These are phyloP conservation scores for Litsea cubeba DNA, from an alignment of 164 flowering plant species.

Conservation along the genomic window DNA sequence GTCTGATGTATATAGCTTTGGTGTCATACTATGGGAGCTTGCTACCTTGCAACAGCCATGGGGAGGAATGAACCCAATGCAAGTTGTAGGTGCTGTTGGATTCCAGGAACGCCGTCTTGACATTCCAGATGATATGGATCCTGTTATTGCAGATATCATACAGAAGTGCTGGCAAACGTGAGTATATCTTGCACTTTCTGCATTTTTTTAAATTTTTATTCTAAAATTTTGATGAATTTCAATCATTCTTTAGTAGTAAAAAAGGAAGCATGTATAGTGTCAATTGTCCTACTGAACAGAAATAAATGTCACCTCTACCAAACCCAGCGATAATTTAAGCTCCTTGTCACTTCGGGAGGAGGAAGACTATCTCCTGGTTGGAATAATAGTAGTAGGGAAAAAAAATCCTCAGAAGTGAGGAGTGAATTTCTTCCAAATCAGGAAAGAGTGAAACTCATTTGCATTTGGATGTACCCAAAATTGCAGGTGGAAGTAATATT, in stretches of 20 bases:
- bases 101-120: constrained; percentile 96
- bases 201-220: too few relatives aligned
- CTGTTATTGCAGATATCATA: constrained; percentile 72
- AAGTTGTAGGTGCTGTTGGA: constrained; percentile 98
- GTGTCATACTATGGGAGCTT: constrained; percentile 95
- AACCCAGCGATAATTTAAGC: not conserved
- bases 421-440: not conserved
- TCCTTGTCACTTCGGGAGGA: not conserved
- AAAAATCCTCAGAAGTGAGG: not conserved
- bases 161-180: constrained; percentile 88
- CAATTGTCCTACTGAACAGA: not conserved
- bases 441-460: not conserved
- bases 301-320: not conserved
- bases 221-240: not conserved
- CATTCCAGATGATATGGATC: constrained; percentile 79
- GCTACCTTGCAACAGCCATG: constrained; percentile 89
- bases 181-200: constrained; percentile 25
- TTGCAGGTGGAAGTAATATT: not conserved
- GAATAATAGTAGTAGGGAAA: not conserved
- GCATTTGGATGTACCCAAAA: not conserved
- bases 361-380: not conserved
- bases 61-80: constrained; percentile 99
- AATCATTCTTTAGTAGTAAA: not conserved
- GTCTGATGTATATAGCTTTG: constrained; percentile 95
- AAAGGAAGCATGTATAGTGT: not conserved